Evolutionary conservation across 2,329 filamentous ascomycete species (phyloP).

Genomic region (Penicillium brevicompactum): DNA sequence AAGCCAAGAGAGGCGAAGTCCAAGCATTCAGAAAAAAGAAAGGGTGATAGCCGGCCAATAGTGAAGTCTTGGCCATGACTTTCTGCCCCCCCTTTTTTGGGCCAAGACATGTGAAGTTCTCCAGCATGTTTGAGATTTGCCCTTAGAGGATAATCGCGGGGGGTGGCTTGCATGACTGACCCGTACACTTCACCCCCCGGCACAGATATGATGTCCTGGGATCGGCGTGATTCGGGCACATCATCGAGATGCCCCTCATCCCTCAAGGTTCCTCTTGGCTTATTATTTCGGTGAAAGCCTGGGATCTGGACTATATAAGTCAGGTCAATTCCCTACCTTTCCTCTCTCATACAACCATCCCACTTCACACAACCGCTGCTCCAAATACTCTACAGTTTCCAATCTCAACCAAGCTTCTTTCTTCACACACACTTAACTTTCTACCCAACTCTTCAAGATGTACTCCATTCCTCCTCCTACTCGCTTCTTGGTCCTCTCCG

Average conservation of each 20-base stretch:
- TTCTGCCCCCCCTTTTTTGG: slow-evolving; percentile 19
- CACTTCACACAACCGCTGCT: not conserved
- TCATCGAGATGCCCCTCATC: slow-evolving; percentile 28
- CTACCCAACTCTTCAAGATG: slow-evolving; percentile 27
- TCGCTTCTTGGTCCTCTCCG: slow-evolving; percentile 36
- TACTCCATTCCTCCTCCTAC: slow-evolving; percentile 31
- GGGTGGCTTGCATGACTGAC: slow-evolving; percentile 21
- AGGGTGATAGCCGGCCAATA: slow-evolving; percentile 27
- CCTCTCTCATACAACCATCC: not conserved
- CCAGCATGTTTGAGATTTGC: slow-evolving; percentile 20
- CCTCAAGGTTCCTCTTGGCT: slow-evolving; percentile 20
- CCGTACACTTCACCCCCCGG: slow-evolving; percentile 22
- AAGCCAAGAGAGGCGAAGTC: slow-evolving; percentile 29
- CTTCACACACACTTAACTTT: not conserved
- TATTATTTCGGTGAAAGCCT: slow-evolving; percentile 18
- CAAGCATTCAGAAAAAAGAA: slow-evolving; percentile 24
- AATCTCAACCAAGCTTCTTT: slow-evolving; percentile 3
- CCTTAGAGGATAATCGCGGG: slow-evolving; percentile 24
- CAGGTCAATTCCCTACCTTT: slow-evolving; percentile 17
- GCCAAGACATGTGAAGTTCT: slow-evolving; percentile 33
- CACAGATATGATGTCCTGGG: slow-evolving; percentile 22
- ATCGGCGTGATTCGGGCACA: slow-evolving; percentile 28
- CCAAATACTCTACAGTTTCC: slow-evolving; percentile 1
- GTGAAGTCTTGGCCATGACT: slow-evolving; percentile 28
- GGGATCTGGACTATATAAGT: slow-evolving; percentile 31